Base-by-base conservation (phyloP, 2,329 filamentous ascomycete genomes). In the Tolypocladium nubicola region DNA sequence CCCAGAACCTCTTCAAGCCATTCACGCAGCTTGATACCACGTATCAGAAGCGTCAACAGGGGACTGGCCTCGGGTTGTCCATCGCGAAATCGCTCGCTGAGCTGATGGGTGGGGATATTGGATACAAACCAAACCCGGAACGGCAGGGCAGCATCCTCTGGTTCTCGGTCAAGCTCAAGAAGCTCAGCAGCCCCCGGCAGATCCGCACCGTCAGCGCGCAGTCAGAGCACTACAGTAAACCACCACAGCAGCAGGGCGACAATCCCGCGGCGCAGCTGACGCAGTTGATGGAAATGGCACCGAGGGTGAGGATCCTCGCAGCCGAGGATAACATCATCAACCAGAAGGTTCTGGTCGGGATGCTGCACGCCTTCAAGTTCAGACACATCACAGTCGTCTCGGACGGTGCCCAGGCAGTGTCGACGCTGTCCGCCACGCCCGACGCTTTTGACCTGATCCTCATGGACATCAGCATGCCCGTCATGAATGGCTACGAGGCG, bases 21-120 rank as follows among this genome's bases (percentile, higher is more conserved):
- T 83, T 83, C 58, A 79, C 74, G 8, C 79, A 81, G 61, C 76
- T 81, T 57, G 79, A 81, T 59, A 77, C 78, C 56, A 78, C 76
- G 2, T 73, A 75, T n/a, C 77, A 75, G 2, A 79, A 80, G 61
- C 73, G 72, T 54, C 81, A 79, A 58, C 79, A 80, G 60, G 80
- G 81, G 4, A 83, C 80, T 6, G 81, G 81, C 0, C 68, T 84
- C 2, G 81, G 81, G 2, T 67, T 84, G 3, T 80, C 79, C 11
- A 84, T 84, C 41, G 81, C 79, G 60, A 83, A 82, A 63, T 80
- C 76, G 56, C 65, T 84, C 13, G 76, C 76, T 1, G 78, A 81
- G 63, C 71, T 82, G 30, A 82, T 83, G 79, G 78, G 77, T 26
- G 82, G 82, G 1, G 67, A 74, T 3, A 71, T 71, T 53, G 70